These are phyloP conservation scores for Dendrobium nobile DNA, from an alignment of 106 monocot species.

Conservation along the genomic window DNA sequence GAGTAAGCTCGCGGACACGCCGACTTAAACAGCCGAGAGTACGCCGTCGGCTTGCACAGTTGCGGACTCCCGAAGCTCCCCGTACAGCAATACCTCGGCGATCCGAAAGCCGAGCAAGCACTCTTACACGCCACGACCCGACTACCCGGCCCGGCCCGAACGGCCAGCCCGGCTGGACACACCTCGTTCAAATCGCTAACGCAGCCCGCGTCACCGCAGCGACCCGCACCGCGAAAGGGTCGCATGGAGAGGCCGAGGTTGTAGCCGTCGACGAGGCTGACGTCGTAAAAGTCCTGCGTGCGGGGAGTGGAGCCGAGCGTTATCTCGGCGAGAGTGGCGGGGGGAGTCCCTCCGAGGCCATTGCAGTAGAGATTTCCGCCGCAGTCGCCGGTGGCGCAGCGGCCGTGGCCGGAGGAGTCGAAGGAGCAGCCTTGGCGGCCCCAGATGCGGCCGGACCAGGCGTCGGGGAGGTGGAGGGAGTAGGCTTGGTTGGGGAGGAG, in stretches of 20 bases:
- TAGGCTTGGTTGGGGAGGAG: slow-evolving; percentile 45
- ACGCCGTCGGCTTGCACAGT: slow-evolving; percentile 59
- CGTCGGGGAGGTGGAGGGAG: slow-evolving; percentile 45
- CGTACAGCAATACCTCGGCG: slow-evolving; percentile 67
- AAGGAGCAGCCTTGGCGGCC: slow-evolving; percentile 59
- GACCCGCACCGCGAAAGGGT: slow-evolving; percentile 34
- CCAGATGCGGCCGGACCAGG: slow-evolving; percentile 71
- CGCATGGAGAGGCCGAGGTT: slow-evolving; percentile 47
- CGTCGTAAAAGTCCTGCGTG: slow-evolving; percentile 61
- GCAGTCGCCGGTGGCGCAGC: slow-evolving; percentile 68
- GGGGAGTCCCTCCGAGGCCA: slow-evolving; percentile 50
- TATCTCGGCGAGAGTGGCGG: slow-evolving; percentile 63
- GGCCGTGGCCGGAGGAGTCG: slow-evolving; percentile 41
- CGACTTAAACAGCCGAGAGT: slow-evolving; percentile 58
- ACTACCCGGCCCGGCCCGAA: slow-evolving; percentile 19
- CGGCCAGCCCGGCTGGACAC: slow-evolving; percentile 40
- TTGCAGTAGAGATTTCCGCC: slow-evolving; percentile 49
- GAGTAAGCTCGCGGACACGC: slow-evolving; percentile 70
- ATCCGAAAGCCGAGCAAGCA: slow-evolving; percentile 64
- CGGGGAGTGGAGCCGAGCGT: slow-evolving; percentile 24
- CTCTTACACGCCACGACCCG: slow-evolving; percentile 65
- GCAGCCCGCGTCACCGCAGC: slow-evolving; percentile 50
- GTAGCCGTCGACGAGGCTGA: slow-evolving; percentile 70
- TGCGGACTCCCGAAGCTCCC: slow-evolving; percentile 63
- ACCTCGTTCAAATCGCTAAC: slow-evolving; percentile 48